Conservation (phyloP, 345 rosid genomes). For the Rhodamnia argentea region DNA sequence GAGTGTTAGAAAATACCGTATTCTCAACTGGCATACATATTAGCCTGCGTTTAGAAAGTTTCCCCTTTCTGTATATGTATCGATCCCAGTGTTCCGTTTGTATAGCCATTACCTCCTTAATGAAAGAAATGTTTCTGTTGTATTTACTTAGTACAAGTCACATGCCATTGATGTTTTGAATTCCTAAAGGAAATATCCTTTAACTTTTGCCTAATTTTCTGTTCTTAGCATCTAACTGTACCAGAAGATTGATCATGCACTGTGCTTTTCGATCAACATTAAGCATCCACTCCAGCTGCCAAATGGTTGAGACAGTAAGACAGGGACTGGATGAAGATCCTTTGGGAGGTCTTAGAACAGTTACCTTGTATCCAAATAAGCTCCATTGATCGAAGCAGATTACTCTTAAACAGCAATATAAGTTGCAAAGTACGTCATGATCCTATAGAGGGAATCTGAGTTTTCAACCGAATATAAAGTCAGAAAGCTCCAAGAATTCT, state of each 20-base stretch:
- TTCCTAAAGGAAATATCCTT: not conserved
- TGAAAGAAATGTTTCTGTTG: not conserved
- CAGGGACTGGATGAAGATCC: not conserved
- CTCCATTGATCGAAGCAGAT: not conserved
- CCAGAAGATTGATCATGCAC: not conserved
- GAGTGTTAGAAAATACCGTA: constrained; percentile 1
- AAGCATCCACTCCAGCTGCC: not conserved
- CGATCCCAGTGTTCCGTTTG: not conserved
- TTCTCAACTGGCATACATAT: not conserved
- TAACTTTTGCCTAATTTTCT: not conserved
- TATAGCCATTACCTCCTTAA: not conserved
- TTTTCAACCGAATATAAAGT: not conserved
- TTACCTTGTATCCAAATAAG: not conserved
- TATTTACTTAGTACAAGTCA: not conserved
- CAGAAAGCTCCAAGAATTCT: not conserved
- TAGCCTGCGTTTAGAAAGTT: not conserved
- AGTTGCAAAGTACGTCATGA: not conserved
- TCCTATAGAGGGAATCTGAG: not conserved
- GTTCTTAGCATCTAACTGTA: not conserved
- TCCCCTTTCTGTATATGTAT: not conserved
- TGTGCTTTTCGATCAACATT: not conserved
- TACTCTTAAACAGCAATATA: not conserved
- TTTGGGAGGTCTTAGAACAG: not conserved
- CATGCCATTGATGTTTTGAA: not conserved
- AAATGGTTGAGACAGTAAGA: not conserved